Conservation (phyloP, 2,329 filamentous ascomycete genomes). For the Aureobasidium namibiae region DNA sequence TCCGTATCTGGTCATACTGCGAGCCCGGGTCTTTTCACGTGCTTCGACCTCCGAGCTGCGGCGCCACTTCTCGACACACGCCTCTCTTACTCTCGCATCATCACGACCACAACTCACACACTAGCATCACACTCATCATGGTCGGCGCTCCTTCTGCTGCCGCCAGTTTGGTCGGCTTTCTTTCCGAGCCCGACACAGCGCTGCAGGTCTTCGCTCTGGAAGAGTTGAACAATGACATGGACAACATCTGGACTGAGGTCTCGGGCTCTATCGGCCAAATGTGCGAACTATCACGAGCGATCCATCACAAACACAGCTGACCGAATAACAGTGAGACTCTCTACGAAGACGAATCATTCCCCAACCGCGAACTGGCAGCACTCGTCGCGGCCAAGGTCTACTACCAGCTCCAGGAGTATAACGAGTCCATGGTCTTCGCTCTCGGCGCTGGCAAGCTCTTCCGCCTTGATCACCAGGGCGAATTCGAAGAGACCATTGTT, state of each 20-base stretch:
- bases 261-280: slow-evolving; percentile 88
- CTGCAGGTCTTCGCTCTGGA: slow-evolving; percentile 92
- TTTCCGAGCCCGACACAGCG: slow-evolving; percentile 88
- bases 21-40: not conserved
- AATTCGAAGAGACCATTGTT: slow-evolving; percentile 98
- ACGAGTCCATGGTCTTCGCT: slow-evolving; percentile 98
- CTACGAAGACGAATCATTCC: slow-evolving; percentile 93
- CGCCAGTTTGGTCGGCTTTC: slow-evolving; percentile 87
- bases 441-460: slow-evolving; percentile 91
- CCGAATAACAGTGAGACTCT: slow-evolving; percentile 67
- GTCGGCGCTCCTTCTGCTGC: slow-evolving; percentile 91
- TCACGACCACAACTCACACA: not conserved
- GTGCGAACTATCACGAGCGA: slow-evolving; percentile 46
- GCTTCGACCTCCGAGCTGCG: slow-evolving; percentile 6
- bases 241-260: slow-evolving; percentile 96
- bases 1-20: not conserved
- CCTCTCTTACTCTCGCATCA: not conserved
- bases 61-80: slow-evolving; percentile 9
- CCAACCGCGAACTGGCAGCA: slow-evolving; percentile 86
- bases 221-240: slow-evolving; percentile 91
- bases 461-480: slow-evolving; percentile 79
- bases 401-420: slow-evolving; percentile 97
- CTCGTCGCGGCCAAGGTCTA: slow-evolving; percentile 96
- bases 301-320: not conserved
- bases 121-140: slow-evolving; percentile 45